Conservation (phyloP, 495 filamentous ascomycete genomes). For the Physcia stellaris region DNA sequence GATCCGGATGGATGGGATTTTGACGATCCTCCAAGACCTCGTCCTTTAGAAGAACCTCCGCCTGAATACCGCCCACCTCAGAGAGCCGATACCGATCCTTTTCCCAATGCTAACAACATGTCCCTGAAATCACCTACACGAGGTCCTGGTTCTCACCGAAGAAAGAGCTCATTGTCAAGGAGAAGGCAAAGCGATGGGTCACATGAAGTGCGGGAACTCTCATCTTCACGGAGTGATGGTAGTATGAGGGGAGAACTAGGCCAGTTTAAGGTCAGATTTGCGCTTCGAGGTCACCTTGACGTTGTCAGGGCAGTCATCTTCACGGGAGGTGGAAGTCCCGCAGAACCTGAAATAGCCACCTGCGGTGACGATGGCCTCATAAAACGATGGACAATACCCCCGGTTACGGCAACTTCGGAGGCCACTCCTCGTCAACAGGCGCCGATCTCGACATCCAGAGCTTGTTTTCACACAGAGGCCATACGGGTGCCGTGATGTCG, state of each 20-base stretch:
- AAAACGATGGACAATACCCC: slow-evolving; percentile 92
- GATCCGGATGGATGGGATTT: slow-evolving; percentile 88
- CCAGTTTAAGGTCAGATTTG: slow-evolving; percentile 85
- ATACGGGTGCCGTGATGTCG: slow-evolving; percentile 76
- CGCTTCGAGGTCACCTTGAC: slow-evolving; percentile 82
- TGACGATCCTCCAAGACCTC: slow-evolving; percentile 48
- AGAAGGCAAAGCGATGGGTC: slow-evolving; percentile 44
- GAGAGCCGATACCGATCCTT: slow-evolving; percentile 70
- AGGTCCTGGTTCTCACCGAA: slow-evolving; percentile 50
- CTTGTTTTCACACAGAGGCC: slow-evolving; percentile 90
- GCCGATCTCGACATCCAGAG: slow-evolving; percentile 81
- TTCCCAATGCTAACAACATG: slow-evolving; percentile 69
- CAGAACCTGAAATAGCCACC: slow-evolving; percentile 93
- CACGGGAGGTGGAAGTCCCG: slow-evolving; percentile 84
- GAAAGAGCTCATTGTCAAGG: slow-evolving; percentile 66
- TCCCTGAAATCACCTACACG: slow-evolving; percentile 64
- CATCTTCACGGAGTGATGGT: slow-evolving; percentile 13
- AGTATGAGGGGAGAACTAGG: slow-evolving; percentile 42
- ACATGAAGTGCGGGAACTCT: slow-evolving; percentile 31
- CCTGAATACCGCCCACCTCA: slow-evolving; percentile 40
- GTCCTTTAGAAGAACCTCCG: slow-evolving; percentile 28
- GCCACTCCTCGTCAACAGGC: slow-evolving; percentile 28
- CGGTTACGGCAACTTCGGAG: slow-evolving; percentile 47
- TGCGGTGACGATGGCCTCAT: slow-evolving; percentile 90
- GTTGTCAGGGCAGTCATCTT: slow-evolving; percentile 89